Percentiles rank a stretch among this genome's conserved stretches.
These are phyloP conservation scores for Hortaea sp. DNA, from an alignment of 2,329 filamentous ascomycete genomes.

Conservation along the genomic window DNA sequence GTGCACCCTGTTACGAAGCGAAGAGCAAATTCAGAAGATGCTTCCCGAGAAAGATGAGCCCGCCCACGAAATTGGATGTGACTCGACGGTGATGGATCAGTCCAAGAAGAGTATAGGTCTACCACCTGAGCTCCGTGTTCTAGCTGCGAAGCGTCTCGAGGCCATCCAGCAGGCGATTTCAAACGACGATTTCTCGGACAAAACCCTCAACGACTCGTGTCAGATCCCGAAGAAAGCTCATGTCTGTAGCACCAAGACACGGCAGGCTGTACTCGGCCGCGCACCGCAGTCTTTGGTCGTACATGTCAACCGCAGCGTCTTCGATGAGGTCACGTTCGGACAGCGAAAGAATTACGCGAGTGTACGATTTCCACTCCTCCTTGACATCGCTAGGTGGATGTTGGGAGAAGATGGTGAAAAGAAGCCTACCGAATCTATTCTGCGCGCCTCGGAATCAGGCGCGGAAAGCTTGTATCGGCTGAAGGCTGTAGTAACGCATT, in stretches of 20 bases:
- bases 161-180: slow-evolving; percentile 63
- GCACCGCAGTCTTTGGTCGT: slow-evolving; percentile 71
- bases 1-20: slow-evolving; percentile 63
- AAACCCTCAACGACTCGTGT: slow-evolving; percentile 36
- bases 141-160: slow-evolving; percentile 46
- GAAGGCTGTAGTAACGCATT: slow-evolving; percentile 77
- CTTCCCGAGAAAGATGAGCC: slow-evolving; percentile 12
- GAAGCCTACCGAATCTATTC: slow-evolving; percentile 22
- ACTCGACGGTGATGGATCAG: neutral
- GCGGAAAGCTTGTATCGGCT: slow-evolving; percentile 52
- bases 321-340: slow-evolving; percentile 70
- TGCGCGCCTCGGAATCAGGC: neutral
- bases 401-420: slow-evolving; percentile 36
- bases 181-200: slow-evolving; percentile 65
- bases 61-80: neutral
- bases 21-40: slow-evolving; percentile 42
- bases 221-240: slow-evolving; percentile 50
- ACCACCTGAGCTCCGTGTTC: slow-evolving; percentile 34
- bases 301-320: slow-evolving; percentile 86
- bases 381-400: slow-evolving; percentile 80
- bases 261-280: slow-evolving; percentile 76
- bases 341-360: slow-evolving; percentile 75
- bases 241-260: slow-evolving; percentile 72
- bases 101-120: slow-evolving; percentile 17
- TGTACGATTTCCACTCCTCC: slow-evolving; percentile 61